A percentile compares a stretch with the other conserved stretches of the same genome.
phyloP scores from a whole-genome alignment of 1,284 basidiomycete genomes.

The Pyrrhoderma noxium region DNA sequence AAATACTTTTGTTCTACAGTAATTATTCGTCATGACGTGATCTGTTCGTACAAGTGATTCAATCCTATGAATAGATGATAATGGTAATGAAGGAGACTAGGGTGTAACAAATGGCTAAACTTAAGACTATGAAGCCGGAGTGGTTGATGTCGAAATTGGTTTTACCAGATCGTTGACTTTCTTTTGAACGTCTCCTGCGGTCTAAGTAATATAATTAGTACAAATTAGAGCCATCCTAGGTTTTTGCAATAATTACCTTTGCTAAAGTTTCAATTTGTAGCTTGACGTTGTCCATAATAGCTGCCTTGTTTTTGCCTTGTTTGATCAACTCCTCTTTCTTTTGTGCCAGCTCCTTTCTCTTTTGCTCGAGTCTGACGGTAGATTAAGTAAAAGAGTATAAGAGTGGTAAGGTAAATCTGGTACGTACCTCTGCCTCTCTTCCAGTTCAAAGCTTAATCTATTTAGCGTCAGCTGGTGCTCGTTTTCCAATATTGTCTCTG shows the following conservation, averaged over 20 bases:
- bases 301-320: conserved; percentile 56
- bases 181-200: conserved; percentile 62
- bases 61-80: too few relatives aligned
- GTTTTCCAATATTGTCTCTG: conserved; percentile 50
- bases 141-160: conserved; percentile 26
- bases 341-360: conserved; percentile 52
- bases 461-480: conserved; percentile 77
- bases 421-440: conserved; percentile 68
- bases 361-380: conserved; percentile 57
- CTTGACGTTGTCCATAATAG: conserved; percentile 68
- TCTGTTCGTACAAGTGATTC: too few relatives aligned
- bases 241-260: conserved; percentile 42
- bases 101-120: too few relatives aligned
- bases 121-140: too few relatives aligned
- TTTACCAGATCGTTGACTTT: conserved; percentile 64
- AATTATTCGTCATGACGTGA: too few relatives aligned
- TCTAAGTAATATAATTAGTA: conserved; percentile 32
- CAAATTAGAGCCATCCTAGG: conserved; percentile 12
- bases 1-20: background rate
- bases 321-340: conserved; percentile 70
- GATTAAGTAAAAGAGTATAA: conserved; percentile 11
- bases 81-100: too few relatives aligned
- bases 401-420: conserved; percentile 12
- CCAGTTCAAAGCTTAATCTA: conserved; percentile 72
- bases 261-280: conserved; percentile 62